These are phyloP conservation scores for Petunia secreta DNA, from an alignment of 257 asterid genomes.

Conservation along the genomic window DNA sequence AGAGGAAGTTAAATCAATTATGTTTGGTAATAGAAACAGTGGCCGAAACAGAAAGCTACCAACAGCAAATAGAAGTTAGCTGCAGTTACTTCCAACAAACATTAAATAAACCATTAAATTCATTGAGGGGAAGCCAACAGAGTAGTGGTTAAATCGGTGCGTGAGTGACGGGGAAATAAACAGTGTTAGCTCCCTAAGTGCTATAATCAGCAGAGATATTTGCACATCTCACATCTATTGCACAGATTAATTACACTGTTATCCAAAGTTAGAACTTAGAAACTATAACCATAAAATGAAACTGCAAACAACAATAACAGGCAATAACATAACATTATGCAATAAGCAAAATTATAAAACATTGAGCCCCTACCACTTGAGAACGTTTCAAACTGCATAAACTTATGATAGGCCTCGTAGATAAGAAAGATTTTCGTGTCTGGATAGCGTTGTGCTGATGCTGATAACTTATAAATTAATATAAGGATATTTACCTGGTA, in stretches of 20 bases:
- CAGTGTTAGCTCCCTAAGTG: background rate
- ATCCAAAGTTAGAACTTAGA: background rate
- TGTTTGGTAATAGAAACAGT: background rate
- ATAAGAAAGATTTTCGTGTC: background rate
- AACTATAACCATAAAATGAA: background rate
- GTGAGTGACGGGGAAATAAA: background rate
- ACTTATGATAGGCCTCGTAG: background rate
- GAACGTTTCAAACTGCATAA: background rate
- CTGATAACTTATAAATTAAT: conserved; percentile 10
- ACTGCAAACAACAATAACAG: background rate
- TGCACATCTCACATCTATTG: background rate
- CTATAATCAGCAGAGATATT: background rate
- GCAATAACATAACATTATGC: background rate
- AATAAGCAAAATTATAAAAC: background rate
- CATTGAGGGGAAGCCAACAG: background rate
- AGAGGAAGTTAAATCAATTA: background rate
- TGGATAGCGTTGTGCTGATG: background rate
- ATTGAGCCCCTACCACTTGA: background rate
- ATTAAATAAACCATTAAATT: background rate
- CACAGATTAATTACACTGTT: background rate
- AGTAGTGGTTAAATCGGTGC: background rate
- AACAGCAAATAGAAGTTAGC: background rate
- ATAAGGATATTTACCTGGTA: conserved; percentile 63
- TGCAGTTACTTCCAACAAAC: background rate
- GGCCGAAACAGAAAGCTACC: background rate